These are phyloP conservation scores for Xylaria arbuscula DNA, from an alignment of 2,329 filamentous ascomycete species.

Conservation along the genomic window DNA sequence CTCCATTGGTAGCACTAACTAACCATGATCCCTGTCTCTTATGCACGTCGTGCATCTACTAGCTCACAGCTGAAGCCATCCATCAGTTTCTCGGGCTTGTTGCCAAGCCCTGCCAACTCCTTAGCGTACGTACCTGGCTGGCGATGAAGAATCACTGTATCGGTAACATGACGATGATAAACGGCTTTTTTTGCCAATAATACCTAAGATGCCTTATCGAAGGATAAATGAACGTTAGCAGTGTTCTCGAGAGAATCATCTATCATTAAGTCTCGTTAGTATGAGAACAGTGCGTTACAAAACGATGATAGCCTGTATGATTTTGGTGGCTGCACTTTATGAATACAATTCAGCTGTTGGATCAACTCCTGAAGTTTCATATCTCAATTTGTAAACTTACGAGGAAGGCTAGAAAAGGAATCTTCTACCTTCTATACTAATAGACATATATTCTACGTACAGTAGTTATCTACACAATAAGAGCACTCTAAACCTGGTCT, in stretches of 20 bases:
- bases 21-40: conserved; percentile 21
- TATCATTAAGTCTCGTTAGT: not conserved
- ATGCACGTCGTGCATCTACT: conserved; percentile 28
- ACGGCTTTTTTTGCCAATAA: not conserved
- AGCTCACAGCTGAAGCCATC: conserved; percentile 31
- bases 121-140: not conserved
- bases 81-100: conserved; percentile 32
- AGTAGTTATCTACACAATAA: not conserved
- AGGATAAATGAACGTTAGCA: not conserved
- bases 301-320: not conserved
- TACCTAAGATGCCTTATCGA: not conserved
- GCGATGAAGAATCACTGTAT: not conserved
- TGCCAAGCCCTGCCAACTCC: conserved; percentile 35
- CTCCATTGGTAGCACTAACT: conserved; percentile 30
- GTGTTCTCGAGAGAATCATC: not conserved
- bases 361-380: not conserved
- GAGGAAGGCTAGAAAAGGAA: not conserved
- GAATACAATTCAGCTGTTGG: too few relatives aligned
- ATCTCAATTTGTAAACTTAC: not conserved
- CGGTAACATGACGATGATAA: not conserved
- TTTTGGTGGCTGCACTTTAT: too few relatives aligned
- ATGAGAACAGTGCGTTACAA: not conserved
- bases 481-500: not conserved
- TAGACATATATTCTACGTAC: not conserved
- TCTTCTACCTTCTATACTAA: not conserved